phyloP scores from a whole-genome alignment of 2,329 filamentous ascomycete species.

The Microsporum audouinii region DNA sequence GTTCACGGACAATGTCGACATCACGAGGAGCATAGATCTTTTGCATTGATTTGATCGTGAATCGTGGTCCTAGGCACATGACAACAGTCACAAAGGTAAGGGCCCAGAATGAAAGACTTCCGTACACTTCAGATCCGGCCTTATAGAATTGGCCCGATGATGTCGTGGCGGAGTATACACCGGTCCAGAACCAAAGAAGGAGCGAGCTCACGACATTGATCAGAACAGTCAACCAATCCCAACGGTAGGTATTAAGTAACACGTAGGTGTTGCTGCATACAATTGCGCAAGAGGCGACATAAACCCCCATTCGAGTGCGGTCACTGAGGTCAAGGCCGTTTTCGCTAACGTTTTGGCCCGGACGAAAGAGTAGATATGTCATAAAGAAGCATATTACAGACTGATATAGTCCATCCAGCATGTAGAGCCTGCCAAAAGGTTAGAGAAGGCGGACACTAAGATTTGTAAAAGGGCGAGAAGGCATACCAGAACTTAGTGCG shows the following conservation, averaged over 20 bases:
- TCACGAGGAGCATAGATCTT: constrained; percentile 92
- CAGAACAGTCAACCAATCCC: constrained; percentile 91
- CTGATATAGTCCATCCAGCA: constrained; percentile 90
- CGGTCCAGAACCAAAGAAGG: constrained; percentile 92
- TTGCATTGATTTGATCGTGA: constrained; percentile 73
- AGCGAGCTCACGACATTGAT: constrained; percentile 72
- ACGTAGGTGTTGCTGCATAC: constrained; percentile 89
- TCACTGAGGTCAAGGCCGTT: constrained; percentile 68
- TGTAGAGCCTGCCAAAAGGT: constrained; percentile 58
- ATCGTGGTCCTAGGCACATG: constrained; percentile 76
- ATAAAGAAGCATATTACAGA: constrained; percentile 89
- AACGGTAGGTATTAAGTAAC: constrained; percentile 89
- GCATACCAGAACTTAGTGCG: constrained; percentile 89
- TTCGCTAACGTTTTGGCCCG: constrained; percentile 56
- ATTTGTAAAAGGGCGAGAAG: not conserved
- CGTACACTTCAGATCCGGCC: constrained; percentile 66
- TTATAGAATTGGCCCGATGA: constrained; percentile 59
- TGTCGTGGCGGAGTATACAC: constrained; percentile 60
- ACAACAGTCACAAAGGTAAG: constrained; percentile 66
- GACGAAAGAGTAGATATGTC: constrained; percentile 66
- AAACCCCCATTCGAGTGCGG: constrained; percentile 71
- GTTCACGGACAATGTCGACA: constrained; percentile 90
- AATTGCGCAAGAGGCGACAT: constrained; percentile 73
- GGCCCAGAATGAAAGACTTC: constrained; percentile 76
- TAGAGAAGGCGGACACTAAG: constrained; percentile 3